Evolutionary conservation across 164 flowering plant genomes (phyloP), one percentile per base, ranked within the genome.

Genomic region (Liriodendron chinense): DNA sequence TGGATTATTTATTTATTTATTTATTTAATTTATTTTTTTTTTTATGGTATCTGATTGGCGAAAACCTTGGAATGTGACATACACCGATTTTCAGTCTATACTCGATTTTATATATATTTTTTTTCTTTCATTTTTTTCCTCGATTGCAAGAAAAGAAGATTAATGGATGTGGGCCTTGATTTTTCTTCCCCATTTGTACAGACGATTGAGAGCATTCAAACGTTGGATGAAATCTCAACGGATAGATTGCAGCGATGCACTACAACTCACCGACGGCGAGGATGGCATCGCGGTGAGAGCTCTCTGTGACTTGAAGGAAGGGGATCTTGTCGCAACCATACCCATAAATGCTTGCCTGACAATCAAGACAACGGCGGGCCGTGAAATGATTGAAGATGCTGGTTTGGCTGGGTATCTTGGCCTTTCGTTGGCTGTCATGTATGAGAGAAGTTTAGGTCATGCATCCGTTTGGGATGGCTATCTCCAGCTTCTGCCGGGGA

Each of bases 281-380:
- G 80, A 75, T 9, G 95, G 90, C 7, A 81, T 93, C 67, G 80
- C 80, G 2, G 94, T 95, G 2, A 82, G 65, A 77, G 82, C 99
- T 0, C 21, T 80, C 1, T 78, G 83, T 80, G 88, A 89, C 68
- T 78, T 96, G 59, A 78, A 79, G 14, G 92, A 87, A 62, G 97
- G 96, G 14, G 97, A 96, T 53, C 80, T 88, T 9, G 89, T 96
- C 3, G 94, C 97, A 1, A 87, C 71, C 22, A 93, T 96, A 13
- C 98, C 99, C 18, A 93, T 93, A 76, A 73, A 43, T 9, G 86
- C 94, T 22, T 96, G 99, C 79, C 86, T 93, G 69, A 92, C 97
- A 3, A 74, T 85, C 47, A 86, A 80, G 84, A 92, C 94, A 14
- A 83, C 89, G 5, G 88, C 85, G 16, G 94, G 91, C 6, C 47